Percentiles rank a stretch among this genome's conserved stretches.
phyloP scores from a whole-genome alignment of 176 grass and related monocot genomes.

The Raddia guianensis region DNA sequence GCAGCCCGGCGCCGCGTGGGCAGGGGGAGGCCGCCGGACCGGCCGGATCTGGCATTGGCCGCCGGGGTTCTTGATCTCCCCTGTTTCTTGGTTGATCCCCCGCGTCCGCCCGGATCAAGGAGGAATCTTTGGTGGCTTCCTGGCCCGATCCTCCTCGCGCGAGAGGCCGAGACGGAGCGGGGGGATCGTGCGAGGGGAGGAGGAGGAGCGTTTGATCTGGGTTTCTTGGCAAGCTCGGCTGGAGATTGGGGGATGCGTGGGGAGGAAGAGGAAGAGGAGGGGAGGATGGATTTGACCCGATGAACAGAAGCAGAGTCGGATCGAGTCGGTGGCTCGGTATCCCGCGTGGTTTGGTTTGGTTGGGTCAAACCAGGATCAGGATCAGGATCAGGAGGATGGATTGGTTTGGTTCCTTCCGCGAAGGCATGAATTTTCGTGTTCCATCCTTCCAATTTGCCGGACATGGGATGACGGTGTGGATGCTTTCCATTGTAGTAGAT shows the following conservation, averaged over 20 bases:
- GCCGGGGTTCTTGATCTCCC: neutral
- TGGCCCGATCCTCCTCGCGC: neutral
- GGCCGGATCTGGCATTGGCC: conserved; percentile 77
- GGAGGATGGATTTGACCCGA: conserved; percentile 47
- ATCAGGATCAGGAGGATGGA: too few relatives aligned
- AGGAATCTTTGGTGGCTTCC: neutral
- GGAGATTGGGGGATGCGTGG: conserved; percentile 30
- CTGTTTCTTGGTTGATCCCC: neutral
- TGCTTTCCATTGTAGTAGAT: neutral
- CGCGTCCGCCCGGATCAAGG: conserved; percentile 10
- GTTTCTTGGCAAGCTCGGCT: conserved; percentile 6
- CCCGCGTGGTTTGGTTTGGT: conserved; percentile 1
- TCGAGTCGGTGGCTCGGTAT: neutral
- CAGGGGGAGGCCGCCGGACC: conserved; percentile 30
- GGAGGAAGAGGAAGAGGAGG: neutral
- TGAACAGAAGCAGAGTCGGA: conserved; percentile 1
- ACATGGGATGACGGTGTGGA: neutral
- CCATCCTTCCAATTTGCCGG: too few relatives aligned
- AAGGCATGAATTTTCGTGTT: neutral
- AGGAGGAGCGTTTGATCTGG: conserved; percentile 35
- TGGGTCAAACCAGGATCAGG: conserved; percentile 20
- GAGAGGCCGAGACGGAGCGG: neutral
- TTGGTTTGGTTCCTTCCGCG: neutral
- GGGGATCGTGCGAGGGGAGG: conserved; percentile 1
- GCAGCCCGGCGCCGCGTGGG: conserved; percentile 19